These are phyloP conservation scores for Artomyces pyxidatus DNA, from an alignment of 768 basidiomycete species.

Conservation along the genomic window DNA sequence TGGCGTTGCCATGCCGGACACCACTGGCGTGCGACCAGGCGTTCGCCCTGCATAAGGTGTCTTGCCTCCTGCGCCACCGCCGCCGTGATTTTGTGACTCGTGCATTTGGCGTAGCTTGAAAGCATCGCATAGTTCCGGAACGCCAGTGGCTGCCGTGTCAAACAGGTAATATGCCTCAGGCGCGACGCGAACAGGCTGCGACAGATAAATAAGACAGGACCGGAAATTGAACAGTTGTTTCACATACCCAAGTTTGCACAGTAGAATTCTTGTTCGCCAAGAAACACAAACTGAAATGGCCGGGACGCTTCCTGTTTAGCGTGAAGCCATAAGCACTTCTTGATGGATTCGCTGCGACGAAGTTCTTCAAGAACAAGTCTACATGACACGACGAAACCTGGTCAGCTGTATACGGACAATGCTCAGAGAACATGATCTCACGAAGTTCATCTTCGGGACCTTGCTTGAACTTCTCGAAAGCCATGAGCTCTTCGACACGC, in stretches of 20 bases:
- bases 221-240: neutral
- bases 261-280: slow-evolving; percentile 84
- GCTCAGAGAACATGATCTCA: slow-evolving; percentile 33
- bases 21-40: slow-evolving; percentile 59
- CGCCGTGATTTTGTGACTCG: slow-evolving; percentile 61
- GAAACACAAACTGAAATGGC: slow-evolving; percentile 92
- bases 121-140: slow-evolving; percentile 91
- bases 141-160: slow-evolving; percentile 83
- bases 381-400: neutral
- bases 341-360: slow-evolving; percentile 86
- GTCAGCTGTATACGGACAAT: slow-evolving; percentile 1
- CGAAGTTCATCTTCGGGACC: slow-evolving; percentile 85
- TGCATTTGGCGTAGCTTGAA: slow-evolving; percentile 86
- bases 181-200: slow-evolving; percentile 75
- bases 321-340: slow-evolving; percentile 96
- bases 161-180: slow-evolving; percentile 88
- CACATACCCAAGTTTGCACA: slow-evolving; percentile 85
- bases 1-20: slow-evolving; percentile 49
- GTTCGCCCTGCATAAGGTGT: slow-evolving; percentile 82
- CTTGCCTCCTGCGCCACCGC: slow-evolving; percentile 49
- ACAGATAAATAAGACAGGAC: neutral
- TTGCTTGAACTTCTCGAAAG: slow-evolving; percentile 90
- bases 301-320: slow-evolving; percentile 80
- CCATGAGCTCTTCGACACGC: slow-evolving; percentile 90
- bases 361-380: slow-evolving; percentile 87